Evolutionary conservation across 768 basidiomycete genomes (phyloP).

Genomic region (Hygrophoropsis aurantiaca): DNA sequence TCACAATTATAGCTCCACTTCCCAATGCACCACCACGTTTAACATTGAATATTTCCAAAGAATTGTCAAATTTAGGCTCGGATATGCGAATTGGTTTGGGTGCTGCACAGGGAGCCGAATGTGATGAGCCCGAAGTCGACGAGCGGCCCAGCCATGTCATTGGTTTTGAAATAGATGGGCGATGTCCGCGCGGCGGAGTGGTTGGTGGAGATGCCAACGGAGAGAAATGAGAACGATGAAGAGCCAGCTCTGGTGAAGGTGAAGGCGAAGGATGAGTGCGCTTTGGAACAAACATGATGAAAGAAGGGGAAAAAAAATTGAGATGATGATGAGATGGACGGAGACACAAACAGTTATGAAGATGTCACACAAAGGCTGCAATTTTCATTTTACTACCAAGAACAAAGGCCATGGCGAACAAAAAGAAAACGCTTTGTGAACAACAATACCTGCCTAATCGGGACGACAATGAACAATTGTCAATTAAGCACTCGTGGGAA

Average conservation of each 20-base stretch:
- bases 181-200: conserved; percentile 28
- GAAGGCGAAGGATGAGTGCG: conserved; percentile 18
- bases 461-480: conserved; percentile 24
- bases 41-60: conserved; percentile 27
- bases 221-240: conserved; percentile 12
- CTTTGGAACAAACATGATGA: conserved; percentile 25
- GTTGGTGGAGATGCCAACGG: conserved; percentile 27
- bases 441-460: conserved; percentile 23
- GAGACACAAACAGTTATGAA: conserved; percentile 20
- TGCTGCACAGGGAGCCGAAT: conserved; percentile 27
- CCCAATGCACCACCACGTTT: conserved; percentile 55
- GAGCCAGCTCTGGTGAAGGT: conserved; percentile 27
- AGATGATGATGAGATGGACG: neutral
- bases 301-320: conserved; percentile 2
- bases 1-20: conserved; percentile 72
- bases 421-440: conserved; percentile 15
- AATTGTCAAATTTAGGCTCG: conserved; percentile 39
- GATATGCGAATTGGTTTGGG: conserved; percentile 43
- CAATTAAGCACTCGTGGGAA: conserved; percentile 7
- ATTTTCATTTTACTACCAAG: conserved; percentile 1
- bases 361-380: conserved; percentile 8
- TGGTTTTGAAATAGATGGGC: conserved; percentile 39
- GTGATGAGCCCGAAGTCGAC: conserved; percentile 30
- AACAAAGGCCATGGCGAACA: conserved; percentile 13
- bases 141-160: conserved; percentile 44